Evolutionary conservation across 2,329 filamentous ascomycete genomes (phyloP).

Genomic region (Cladosporium austrohemisphaericum): DNA sequence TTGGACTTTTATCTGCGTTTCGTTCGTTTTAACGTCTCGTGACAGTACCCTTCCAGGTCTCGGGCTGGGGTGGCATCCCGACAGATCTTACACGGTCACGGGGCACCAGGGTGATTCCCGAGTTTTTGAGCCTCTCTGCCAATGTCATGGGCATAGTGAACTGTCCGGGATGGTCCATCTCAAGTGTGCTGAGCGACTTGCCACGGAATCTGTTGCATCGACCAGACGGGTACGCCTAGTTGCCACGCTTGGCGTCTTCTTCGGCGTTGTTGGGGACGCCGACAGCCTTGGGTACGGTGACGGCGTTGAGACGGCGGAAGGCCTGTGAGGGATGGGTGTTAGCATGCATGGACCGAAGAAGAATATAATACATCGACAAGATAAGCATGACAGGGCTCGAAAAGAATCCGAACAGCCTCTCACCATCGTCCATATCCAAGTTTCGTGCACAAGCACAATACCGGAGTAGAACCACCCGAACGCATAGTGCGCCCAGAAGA

Average conservation of each 20-base stretch:
- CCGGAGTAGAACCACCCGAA: constrained; percentile 37
- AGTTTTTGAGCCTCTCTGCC: too few species aligned
- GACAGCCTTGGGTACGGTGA: constrained; percentile 50
- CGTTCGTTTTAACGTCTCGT: too few species aligned
- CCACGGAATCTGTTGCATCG: too few species aligned
- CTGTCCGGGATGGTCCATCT: too few species aligned
- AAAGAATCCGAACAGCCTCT: constrained; percentile 19
- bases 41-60: too few species aligned
- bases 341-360: constrained; percentile 22
- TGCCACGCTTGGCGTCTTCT: constrained; percentile 49
- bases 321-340: constrained; percentile 37
- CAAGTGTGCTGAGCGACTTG: too few species aligned
- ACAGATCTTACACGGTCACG: too few species aligned
- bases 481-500: constrained; percentile 39
- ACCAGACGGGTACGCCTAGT: constrained; percentile 26
- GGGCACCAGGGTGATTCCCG: too few species aligned
- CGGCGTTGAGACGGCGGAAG: constrained; percentile 51
- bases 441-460: constrained; percentile 41
- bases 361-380: background rate
- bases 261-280: constrained; percentile 52
- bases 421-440: constrained; percentile 40
- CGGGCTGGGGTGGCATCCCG: too few species aligned
- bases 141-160: too few species aligned
- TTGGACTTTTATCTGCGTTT: too few species aligned
- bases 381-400: constrained; percentile 3